Base-by-base conservation (phyloP, 2,329 filamentous ascomycete genomes). In the Scedosporium aurantiacum region DNA sequence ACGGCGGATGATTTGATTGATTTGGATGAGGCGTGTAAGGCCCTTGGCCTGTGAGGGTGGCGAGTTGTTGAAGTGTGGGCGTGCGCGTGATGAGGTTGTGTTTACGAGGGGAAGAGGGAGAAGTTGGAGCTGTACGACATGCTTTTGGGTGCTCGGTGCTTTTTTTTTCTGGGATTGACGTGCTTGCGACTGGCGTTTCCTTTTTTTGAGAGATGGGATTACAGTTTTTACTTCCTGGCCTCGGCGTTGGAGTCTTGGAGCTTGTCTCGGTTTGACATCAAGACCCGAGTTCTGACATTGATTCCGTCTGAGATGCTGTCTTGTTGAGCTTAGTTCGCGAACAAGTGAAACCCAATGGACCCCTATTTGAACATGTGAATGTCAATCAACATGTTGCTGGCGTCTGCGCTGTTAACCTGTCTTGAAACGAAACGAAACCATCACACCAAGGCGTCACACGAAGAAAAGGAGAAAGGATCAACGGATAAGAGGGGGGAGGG, bases 1-100 rank as follows among this genome's bases (percentile, higher is more conserved):
- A 72, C 76, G 62, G 76, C 76, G 2, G 79, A 82, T 64, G 79
- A 82, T 67, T 68, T 79, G 55, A 75, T 82, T 75, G 76, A 80
- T 63, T 65, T 85, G 71, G 84, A 87, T 56, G 73, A 74, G 23
- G 79, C 75, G 1, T 69, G 70, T 2, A 64, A 61, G 60, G 66
- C 70, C 4, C 60, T 76, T 43, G 73, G 72, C n/a, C 61, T 79
- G 25, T 65, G 70, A 64, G 61, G 66, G 64, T 64, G 69, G 5
- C 70, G 62, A 60, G 56, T 47, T 59, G 28, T 37, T 37, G 6
- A 10, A 10, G 8, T 37, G 32, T 37, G 8, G 32, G 3, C 32
- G 3, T 37, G 32, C 32, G 32, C 32, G 32, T 37, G 32, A 37
- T 37, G 25, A 27, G 25, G 25, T 3, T 27, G 32, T 37, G 32